These are phyloP conservation scores for Metarhizium anisopliae DNA, from an alignment of 2,329 filamentous ascomycete genomes.

Conservation along the genomic window DNA sequence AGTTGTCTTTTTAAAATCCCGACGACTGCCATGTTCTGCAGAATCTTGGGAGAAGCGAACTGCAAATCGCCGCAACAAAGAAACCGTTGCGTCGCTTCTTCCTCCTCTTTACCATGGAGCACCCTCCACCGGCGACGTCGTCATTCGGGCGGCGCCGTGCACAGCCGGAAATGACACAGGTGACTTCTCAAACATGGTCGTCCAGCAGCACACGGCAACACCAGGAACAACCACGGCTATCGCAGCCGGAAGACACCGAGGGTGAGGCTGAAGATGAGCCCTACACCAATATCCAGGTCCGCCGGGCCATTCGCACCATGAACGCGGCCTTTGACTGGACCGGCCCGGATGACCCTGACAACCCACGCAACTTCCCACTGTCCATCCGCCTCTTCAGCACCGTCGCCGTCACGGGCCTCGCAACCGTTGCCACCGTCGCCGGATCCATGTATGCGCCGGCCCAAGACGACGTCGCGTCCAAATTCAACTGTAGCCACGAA, in stretches of 20 bases:
- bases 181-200: not conserved
- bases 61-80: not conserved
- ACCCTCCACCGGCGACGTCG: not conserved
- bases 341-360: constrained; percentile 57
- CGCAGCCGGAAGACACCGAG: no score
- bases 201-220: not conserved
- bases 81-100: not conserved
- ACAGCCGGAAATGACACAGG: constrained; percentile 5
- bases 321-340: constrained; percentile 19
- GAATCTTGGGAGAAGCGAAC: not conserved
- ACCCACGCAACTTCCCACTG: constrained; percentile 76
- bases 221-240: not conserved
- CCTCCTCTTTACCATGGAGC: not conserved
- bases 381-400: constrained; percentile 68
- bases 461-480: constrained; percentile 13
- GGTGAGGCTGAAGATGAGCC: not conserved
- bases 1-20: not conserved
- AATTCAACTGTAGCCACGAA: constrained; percentile 11
- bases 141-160: not conserved
- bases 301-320: constrained; percentile 13
- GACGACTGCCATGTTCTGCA: not conserved
- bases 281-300: constrained; percentile 6
- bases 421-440: constrained; percentile 37
- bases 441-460: constrained; percentile 23
- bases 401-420: constrained; percentile 63